A percentile compares a stretch with the other conserved stretches of the same genome.
Conservation (phyloP, 179 eudicot genomes). For the Sideroxylon spinosum region DNA sequence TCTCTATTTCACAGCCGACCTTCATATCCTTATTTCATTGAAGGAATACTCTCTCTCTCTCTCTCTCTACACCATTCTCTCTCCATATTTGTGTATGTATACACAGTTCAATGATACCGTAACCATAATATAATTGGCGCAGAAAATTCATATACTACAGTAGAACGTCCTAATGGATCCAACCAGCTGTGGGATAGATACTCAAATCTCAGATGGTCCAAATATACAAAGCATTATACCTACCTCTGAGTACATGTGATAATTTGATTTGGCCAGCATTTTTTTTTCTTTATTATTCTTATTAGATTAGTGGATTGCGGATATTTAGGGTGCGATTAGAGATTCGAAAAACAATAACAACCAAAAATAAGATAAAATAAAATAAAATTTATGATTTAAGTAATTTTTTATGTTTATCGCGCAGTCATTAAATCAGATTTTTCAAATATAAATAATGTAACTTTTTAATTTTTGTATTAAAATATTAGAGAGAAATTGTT, state of each 20-base stretch:
- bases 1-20: background rate
- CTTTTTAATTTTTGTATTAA: too few relatives aligned
- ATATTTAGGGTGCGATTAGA: too few relatives aligned
- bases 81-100: background rate
- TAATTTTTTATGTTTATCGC: too few relatives aligned
- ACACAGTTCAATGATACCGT: slow-evolving; percentile 13
- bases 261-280: slow-evolving; percentile 5
- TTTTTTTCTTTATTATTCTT: background rate
- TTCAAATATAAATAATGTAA: too few relatives aligned
- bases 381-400: too few relatives aligned
- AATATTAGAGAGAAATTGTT: too few relatives aligned
- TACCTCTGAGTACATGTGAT: slow-evolving; percentile 9
- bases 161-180: slow-evolving; percentile 13
- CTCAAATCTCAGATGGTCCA: slow-evolving; percentile 25
- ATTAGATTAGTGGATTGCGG: too few relatives aligned
- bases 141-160: slow-evolving; percentile 14
- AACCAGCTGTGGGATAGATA: background rate
- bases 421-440: too few relatives aligned
- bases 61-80: background rate
- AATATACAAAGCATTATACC: slow-evolving; percentile 18
- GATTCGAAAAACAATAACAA: too few relatives aligned
- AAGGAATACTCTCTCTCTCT: background rate
- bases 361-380: too few relatives aligned
- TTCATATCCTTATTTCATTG: background rate
- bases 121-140: slow-evolving; percentile 12